These are phyloP conservation scores for Backusella luteola DNA, from an alignment of 192 early-diverging fungal genomes.

Conservation along the genomic window DNA sequence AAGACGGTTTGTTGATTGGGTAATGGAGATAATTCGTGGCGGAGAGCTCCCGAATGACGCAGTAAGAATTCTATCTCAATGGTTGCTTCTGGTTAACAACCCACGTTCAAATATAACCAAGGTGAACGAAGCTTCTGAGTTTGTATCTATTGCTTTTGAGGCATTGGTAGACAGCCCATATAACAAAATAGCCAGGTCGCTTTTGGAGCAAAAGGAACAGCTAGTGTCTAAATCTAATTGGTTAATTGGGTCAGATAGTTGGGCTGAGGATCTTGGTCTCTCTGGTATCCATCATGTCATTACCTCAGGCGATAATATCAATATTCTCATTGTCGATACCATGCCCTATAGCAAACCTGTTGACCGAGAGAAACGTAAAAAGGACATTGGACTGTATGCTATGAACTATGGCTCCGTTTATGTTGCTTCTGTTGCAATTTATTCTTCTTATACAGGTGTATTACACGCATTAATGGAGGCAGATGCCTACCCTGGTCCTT, in stretches of 20 bases:
- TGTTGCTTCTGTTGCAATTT: constrained; percentile 88
- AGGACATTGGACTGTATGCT: constrained; percentile 93
- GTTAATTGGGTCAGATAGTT: constrained; percentile 84
- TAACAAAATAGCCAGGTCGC: not conserved
- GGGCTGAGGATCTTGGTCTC: constrained; percentile 83
- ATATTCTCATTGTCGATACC: constrained; percentile 88
- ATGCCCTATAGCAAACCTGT: constrained; percentile 65
- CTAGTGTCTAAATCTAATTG: constrained; percentile 73
- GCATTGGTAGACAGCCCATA: not conserved
- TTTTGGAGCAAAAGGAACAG: constrained; percentile 32
- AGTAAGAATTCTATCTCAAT: constrained; percentile 50
- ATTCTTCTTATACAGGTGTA: constrained; percentile 84
- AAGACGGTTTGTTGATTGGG: constrained; percentile 57
- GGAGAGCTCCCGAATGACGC: constrained; percentile 45
- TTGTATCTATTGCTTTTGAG: not conserved
- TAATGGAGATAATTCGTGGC: constrained; percentile 55
- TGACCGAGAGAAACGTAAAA: constrained; percentile 68
- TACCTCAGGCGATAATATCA: constrained; percentile 78
- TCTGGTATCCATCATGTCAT: constrained; percentile 91
- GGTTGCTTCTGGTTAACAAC: constrained; percentile 53
- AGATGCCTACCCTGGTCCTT: constrained; percentile 82
- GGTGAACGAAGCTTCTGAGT: constrained; percentile 15
- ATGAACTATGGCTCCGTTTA: constrained; percentile 91
- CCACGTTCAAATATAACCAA: constrained; percentile 26
- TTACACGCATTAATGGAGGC: constrained; percentile 86